Evolutionary conservation across 2,329 filamentous ascomycete genomes (phyloP).

Genomic region (Intubia oerlemansii): DNA sequence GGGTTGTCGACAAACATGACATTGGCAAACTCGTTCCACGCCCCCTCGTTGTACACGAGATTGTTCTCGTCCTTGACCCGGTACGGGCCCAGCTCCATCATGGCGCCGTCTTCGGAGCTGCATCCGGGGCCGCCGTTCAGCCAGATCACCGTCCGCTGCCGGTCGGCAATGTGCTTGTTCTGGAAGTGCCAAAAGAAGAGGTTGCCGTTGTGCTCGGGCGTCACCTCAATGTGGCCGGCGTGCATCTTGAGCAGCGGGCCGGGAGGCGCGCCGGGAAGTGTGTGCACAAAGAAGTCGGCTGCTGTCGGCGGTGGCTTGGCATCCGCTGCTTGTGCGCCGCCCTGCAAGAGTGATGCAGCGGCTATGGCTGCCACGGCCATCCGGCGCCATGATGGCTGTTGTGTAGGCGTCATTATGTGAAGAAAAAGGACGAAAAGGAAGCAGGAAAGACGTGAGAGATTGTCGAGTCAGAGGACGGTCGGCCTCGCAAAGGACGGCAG

Average conservation of each 20-base stretch:
- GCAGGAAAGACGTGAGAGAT: too few relatives aligned
- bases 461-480: too few relatives aligned
- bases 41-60: constrained; percentile 70
- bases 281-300: constrained; percentile 80
- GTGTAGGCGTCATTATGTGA: too few relatives aligned
- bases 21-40: constrained; percentile 97
- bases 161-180: constrained; percentile 85
- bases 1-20: constrained; percentile 93
- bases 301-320: too few relatives aligned
- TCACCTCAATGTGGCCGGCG: constrained; percentile 88
- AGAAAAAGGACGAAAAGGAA: too few relatives aligned
- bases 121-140: constrained; percentile 93
- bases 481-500: too few relatives aligned
- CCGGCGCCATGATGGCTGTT: too few relatives aligned
- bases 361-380: too few relatives aligned
- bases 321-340: too few relatives aligned
- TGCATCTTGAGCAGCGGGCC: constrained; percentile 85
- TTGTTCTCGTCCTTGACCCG: constrained; percentile 53
- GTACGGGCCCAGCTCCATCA: constrained; percentile 95
- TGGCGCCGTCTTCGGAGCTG: constrained; percentile 85
- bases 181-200: constrained; percentile 98
- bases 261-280: constrained; percentile 64
- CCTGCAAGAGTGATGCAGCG: too few relatives aligned
- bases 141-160: constrained; percentile 84
- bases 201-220: constrained; percentile 68